A percentile compares a stretch with the other conserved stretches of the same genome.
These are phyloP conservation scores for Apiospora hydei DNA, from an alignment of 2,329 filamentous ascomycete species.

Conservation along the genomic window DNA sequence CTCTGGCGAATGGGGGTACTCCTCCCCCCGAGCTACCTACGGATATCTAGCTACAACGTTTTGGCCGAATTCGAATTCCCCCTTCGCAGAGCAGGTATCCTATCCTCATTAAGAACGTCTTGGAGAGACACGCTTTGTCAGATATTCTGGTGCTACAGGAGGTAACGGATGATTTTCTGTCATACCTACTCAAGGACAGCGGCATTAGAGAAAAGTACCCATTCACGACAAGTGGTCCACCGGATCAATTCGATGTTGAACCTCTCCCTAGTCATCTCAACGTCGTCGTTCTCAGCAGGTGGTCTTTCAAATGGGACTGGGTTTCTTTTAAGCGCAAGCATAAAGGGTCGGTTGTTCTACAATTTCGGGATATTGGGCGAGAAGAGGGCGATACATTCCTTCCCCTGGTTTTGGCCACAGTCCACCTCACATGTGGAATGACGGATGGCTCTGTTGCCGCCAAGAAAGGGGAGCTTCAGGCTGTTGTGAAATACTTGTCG, in stretches of 20 bases:
- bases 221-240: slow-evolving; percentile 65
- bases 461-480: slow-evolving; percentile 64
- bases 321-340: slow-evolving; percentile 62
- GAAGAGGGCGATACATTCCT: slow-evolving; percentile 36
- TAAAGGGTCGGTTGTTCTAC: slow-evolving; percentile 63
- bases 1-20: not conserved
- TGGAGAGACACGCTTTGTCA: slow-evolving; percentile 50
- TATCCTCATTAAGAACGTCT: slow-evolving; percentile 51
- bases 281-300: slow-evolving; percentile 64
- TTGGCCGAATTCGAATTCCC: slow-evolving; percentile 57
- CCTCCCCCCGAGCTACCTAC: slow-evolving; percentile 32
- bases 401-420: slow-evolving; percentile 59
- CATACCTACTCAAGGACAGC: slow-evolving; percentile 56
- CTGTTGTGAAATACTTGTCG: slow-evolving; percentile 55
- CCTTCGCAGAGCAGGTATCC: slow-evolving; percentile 51
- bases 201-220: slow-evolving; percentile 57
- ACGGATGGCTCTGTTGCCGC: slow-evolving; percentile 63
- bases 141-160: slow-evolving; percentile 66
- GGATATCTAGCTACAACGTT: slow-evolving; percentile 60
- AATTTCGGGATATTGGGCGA: slow-evolving; percentile 44
- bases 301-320: slow-evolving; percentile 62
- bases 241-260: slow-evolving; percentile 56
- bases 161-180: slow-evolving; percentile 69
- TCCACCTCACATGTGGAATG: slow-evolving; percentile 69
- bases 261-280: slow-evolving; percentile 68